Percentiles rank a stretch among this genome's conserved stretches.
These are phyloP conservation scores for Penicillium lagena DNA, from an alignment of 495 filamentous ascomycete species.

Conservation along the genomic window DNA sequence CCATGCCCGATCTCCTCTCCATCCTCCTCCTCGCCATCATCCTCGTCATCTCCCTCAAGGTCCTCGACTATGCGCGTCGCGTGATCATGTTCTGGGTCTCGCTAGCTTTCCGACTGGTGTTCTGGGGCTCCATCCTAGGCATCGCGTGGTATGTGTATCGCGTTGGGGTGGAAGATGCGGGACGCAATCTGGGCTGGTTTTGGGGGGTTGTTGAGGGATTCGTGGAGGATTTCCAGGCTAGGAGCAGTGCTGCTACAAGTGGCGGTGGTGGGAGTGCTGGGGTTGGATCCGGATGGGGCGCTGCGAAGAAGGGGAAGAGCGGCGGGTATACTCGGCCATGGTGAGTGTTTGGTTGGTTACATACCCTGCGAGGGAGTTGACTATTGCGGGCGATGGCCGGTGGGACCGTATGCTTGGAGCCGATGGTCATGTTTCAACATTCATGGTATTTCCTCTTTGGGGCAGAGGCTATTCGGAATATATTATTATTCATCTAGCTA, in stretches of 20 bases:
- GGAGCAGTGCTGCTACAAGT: conserved; percentile 10
- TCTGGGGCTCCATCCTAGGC: conserved; percentile 50
- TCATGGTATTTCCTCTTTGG: not conserved
- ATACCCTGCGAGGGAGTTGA: not conserved
- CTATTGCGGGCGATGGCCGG: not conserved
- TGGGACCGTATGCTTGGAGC: not conserved
- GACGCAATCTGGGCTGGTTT: conserved; percentile 52
- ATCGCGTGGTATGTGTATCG: conserved; percentile 52
- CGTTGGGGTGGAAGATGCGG: conserved; percentile 55
- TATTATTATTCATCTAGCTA: too few relatives aligned
- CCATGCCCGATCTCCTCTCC: conserved; percentile 54
- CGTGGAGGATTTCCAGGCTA: conserved; percentile 41
- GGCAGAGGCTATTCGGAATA: too few relatives aligned
- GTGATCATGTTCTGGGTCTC: conserved; percentile 69
- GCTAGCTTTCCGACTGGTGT: conserved; percentile 48
- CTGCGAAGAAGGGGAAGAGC: not conserved
- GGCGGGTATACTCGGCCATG: not conserved
- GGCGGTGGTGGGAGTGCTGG: conserved; percentile 6
- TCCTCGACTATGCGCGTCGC: conserved; percentile 61
- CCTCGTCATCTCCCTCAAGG: conserved; percentile 55
- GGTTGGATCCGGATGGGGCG: not conserved
- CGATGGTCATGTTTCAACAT: not conserved
- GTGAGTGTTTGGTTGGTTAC: not conserved
- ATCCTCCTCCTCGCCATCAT: conserved; percentile 48
- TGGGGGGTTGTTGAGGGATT: conserved; percentile 50